Evolutionary conservation across 78 protist genomes (phyloP), one percentile per base, ranked within the genome.

Genomic region (Dictyostelium purpureum): DNA sequence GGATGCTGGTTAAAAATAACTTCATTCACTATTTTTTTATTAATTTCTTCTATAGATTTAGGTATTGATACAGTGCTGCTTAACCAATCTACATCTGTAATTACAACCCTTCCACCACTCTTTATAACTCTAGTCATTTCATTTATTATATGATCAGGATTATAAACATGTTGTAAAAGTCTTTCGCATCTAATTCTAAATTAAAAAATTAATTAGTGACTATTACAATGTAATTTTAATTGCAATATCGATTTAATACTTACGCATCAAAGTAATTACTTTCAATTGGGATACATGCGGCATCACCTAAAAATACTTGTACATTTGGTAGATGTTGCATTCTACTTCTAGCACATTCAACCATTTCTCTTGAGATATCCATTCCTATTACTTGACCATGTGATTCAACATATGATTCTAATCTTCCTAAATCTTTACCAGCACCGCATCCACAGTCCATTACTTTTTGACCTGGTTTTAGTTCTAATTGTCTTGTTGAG

Each of bases 371-470:
- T 3, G 67, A 43, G 2, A 73, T 42, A 73, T 85, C 92, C 33
- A 85, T 61, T 4, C 92, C 92, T 47, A 24, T 43, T 16, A 85
- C 92, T 33, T 73, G 37, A 5, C 92, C 92, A 35, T 57, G n/a
- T 4, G 66, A 19, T 38, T 73, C 83, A 1, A 85, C 92, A 0
- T 54, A 28, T 43, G 80, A 73, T 59, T 73, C 82, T 28, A 85
- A 73, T 45, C 92, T 38, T 16, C 66, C 40, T n/a, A 85, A 47
- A 61, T 85, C 92, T 35, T 85, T 85, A 43, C 92, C 92, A 11
- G 80, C 80, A 28, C 92, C 92, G 59, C 92, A 85, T 11, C 92
- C 92, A 45, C 76, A 66, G 45, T 85, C 92, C 78, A 85, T 73
- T 3, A 85, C 82, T 35, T 85, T 85, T 16, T 37, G 49, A 19